phyloP scores from a whole-genome alignment of 306 rosid species.

The Urtica urens region DNA sequence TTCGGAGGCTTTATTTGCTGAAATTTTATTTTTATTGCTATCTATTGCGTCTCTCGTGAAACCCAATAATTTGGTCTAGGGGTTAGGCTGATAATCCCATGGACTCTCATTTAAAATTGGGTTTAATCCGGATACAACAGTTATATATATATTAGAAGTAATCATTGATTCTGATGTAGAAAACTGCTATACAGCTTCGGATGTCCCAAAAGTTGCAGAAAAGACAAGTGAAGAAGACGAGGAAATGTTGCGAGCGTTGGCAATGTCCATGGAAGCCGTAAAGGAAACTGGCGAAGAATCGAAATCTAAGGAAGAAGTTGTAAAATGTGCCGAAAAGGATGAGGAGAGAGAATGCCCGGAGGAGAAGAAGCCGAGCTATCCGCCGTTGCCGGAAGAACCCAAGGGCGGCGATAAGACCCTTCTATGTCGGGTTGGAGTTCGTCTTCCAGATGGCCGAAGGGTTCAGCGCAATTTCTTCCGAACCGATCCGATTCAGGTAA shows the following conservation, averaged over 20 bases:
- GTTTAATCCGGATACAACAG: no score
- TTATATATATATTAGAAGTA: no score
- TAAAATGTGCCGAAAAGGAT: slow-evolving; percentile 19
- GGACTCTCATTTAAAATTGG: no score
- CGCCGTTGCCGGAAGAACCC: slow-evolving; percentile 77
- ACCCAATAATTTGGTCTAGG: no score
- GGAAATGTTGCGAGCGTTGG: slow-evolving; percentile 62
- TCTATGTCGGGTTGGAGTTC: slow-evolving; percentile 71
- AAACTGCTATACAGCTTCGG: no score
- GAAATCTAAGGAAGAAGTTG: slow-evolving; percentile 25
- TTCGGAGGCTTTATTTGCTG: no score
- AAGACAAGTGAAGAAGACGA: slow-evolving; percentile 50
- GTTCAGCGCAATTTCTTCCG: slow-evolving; percentile 71
- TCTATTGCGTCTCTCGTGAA: no score
- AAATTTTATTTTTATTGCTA: no score
- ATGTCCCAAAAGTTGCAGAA: slow-evolving; percentile 29
- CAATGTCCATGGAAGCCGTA: slow-evolving; percentile 56
- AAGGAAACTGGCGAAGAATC: slow-evolving; percentile 33
- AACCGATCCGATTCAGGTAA: slow-evolving; percentile 73
- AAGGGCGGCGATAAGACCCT: slow-evolving; percentile 68
- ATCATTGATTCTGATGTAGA: no score
- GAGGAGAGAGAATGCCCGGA: slow-evolving; percentile 30
- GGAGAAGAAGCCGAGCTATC: slow-evolving; percentile 42
- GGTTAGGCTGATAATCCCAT: no score
- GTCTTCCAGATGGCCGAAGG: slow-evolving; percentile 88